Evolutionary conservation across 2,329 filamentous ascomycete species (phyloP).

Genomic region (Alternaria sp.): DNA sequence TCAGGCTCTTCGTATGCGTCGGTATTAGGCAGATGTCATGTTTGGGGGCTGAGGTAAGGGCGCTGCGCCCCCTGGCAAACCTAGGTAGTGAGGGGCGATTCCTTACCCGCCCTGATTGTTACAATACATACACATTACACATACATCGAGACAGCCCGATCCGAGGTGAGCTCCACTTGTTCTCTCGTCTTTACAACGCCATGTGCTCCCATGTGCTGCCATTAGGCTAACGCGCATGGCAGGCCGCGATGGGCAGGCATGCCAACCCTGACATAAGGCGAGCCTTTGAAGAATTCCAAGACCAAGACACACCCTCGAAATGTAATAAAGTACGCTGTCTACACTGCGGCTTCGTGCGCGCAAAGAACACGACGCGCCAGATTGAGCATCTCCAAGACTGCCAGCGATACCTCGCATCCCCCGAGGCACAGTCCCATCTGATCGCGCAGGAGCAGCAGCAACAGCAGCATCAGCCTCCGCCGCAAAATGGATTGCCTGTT

Average conservation of each 20-base stretch:
- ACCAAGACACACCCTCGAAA: conserved; percentile 54
- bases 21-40: not conserved
- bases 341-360: conserved; percentile 60
- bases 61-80: not conserved
- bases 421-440: conserved; percentile 54
- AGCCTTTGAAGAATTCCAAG: conserved; percentile 52
- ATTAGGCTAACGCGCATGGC: conserved; percentile 25
- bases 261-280: conserved; percentile 55
- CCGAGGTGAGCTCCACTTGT: conserved; percentile 26
- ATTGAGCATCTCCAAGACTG: conserved; percentile 60
- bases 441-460: conserved; percentile 22
- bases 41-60: conserved; percentile 16
- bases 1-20: not conserved
- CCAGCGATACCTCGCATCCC: conserved; percentile 55
- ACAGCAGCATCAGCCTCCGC: conserved; percentile 14
- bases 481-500: conserved; percentile 27
- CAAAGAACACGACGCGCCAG: conserved; percentile 62
- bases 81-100: conserved; percentile 10
- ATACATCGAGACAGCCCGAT: conserved; percentile 14
- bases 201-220: not conserved
- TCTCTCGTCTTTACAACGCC: conserved; percentile 2
- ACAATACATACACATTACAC: conserved; percentile 22
- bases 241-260: conserved; percentile 43
- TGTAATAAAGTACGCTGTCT: conserved; percentile 61
- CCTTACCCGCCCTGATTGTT: conserved; percentile 16